phyloP scores from a whole-genome alignment of 2,329 filamentous ascomycete genomes.

The Microsporum ferrugineum region DNA sequence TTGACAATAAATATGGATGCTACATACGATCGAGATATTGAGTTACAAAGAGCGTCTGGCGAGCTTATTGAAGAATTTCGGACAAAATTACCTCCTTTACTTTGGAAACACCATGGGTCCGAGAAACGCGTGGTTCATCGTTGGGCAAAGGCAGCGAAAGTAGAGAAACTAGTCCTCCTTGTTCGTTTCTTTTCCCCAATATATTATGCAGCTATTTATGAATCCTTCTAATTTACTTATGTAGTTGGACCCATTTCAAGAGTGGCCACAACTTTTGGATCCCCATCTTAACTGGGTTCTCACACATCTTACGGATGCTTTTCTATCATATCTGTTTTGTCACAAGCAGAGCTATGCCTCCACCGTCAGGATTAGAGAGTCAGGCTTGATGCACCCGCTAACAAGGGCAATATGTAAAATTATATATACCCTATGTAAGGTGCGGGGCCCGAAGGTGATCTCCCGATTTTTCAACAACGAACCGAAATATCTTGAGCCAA shows the following conservation, averaged over 20 bases:
- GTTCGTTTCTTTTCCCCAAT: conserved; percentile 21
- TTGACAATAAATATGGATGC: conserved; percentile 30
- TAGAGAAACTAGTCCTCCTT: conserved; percentile 30
- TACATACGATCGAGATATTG: conserved; percentile 34
- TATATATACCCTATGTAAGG: conserved; percentile 86
- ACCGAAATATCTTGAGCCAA: conserved; percentile 67
- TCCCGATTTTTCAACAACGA: conserved; percentile 86
- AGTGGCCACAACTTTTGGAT: conserved; percentile 87
- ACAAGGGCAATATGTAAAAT: conserved; percentile 64
- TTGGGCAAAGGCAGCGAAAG: conserved; percentile 29
- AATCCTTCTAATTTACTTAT: background rate
- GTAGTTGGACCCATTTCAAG: conserved; percentile 78
- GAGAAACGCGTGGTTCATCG: conserved; percentile 25
- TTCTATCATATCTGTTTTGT: conserved; percentile 51
- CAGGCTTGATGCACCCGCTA: conserved; percentile 36
- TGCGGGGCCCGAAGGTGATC: conserved; percentile 85
- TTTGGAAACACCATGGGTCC: conserved; percentile 27
- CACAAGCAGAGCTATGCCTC: conserved; percentile 33
- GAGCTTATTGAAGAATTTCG: conserved; percentile 35
- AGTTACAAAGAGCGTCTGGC: conserved; percentile 37
- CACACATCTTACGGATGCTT: conserved; percentile 61
- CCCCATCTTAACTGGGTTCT: conserved; percentile 66
- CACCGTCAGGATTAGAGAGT: conserved; percentile 18
- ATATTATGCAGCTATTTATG: conserved; percentile 6
- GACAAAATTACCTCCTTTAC: conserved; percentile 31